Evolutionary conservation across 768 basidiomycete species (phyloP), one percentile per base, ranked within the genome.

Genomic region (Lactarius indigo): DNA sequence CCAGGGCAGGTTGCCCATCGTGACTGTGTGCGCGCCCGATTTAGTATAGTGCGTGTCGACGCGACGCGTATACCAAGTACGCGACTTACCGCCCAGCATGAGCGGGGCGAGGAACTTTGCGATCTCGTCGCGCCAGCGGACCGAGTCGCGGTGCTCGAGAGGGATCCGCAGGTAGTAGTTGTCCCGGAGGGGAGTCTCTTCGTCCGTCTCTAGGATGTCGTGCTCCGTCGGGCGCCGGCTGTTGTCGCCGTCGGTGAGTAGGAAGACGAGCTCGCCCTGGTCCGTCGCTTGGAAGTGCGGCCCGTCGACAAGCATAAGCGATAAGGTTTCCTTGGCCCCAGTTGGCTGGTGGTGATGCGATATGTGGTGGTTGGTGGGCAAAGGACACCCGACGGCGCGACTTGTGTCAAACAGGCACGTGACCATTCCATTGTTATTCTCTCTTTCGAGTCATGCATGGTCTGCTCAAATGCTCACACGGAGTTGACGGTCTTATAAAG

Each of bases 21-120:
- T 54, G 23, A 31, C 66, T 66, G 50, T 41, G n/a, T 30, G 39
- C 17, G 17, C 37, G 5, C 15, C 37, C 37, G 12, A 5, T 39
- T 39, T 17, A 5, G 37, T 39, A 39, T 39, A 15, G 5, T 37
- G n/a, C n/a, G n/a, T n/a, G n/a, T n/a, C n/a, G n/a, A 52, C 50
- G 28, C n/a, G 50, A 7, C 50, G 26, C 39, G 39, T 35, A 35
- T 35, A 12, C 5, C 5, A 13, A 0, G 37, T 13, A 3, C 15
- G 37, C 37, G 61, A 62, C 66, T 31, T 63, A 67, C 66, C 31
- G 50, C 52, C 39, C 59, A 67, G 66, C 5, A 67, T 26, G 39
- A 67, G 61, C 28, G 66, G 66, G 26, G 66, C 66, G 3, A 67
- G 62, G 26, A 55, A 63, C 50, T 63, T 67, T 26, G 61, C 66